Conservation (phyloP, 805 yeast species). For the Pichia cephalocereana region DNA sequence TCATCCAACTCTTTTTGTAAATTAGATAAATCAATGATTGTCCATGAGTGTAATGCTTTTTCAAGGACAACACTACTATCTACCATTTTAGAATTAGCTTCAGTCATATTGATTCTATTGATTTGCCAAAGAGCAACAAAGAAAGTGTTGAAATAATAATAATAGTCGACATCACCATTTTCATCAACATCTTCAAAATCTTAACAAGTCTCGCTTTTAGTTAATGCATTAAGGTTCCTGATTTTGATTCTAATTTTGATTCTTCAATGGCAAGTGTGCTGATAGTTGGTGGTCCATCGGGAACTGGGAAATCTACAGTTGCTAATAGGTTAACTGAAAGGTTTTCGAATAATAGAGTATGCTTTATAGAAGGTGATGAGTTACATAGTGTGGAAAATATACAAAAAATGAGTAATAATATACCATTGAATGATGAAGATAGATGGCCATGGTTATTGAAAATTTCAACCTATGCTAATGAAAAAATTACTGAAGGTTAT, state of each 20-base stretch:
- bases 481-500: constrained; percentile 22
- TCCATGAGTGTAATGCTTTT: constrained; percentile 66
- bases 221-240: too few species aligned
- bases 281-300: constrained; percentile 92
- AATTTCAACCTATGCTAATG: constrained; percentile 36
- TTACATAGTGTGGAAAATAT: constrained; percentile 65
- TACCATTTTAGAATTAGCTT: neutral
- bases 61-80: constrained; percentile 24
- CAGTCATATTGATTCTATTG: neutral
- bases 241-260: too few species aligned
- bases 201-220: too few species aligned
- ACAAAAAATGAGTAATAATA: constrained; percentile 73
- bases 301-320: constrained; percentile 86
- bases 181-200: too few species aligned
- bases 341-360: constrained; percentile 26
- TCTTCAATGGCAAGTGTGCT: constrained; percentile 11
- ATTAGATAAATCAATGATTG: constrained; percentile 57
- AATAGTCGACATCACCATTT: too few species aligned
- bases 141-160: too few species aligned
- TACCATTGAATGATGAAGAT: constrained; percentile 82
- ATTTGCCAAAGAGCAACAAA: neutral
- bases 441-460: constrained; percentile 80
- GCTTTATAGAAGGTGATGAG: constrained; percentile 68
- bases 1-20: constrained; percentile 68
- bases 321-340: constrained; percentile 42